Base-by-base conservation (phyloP, 208 protist genomes). In the Leishmania tarentolae region DNA sequence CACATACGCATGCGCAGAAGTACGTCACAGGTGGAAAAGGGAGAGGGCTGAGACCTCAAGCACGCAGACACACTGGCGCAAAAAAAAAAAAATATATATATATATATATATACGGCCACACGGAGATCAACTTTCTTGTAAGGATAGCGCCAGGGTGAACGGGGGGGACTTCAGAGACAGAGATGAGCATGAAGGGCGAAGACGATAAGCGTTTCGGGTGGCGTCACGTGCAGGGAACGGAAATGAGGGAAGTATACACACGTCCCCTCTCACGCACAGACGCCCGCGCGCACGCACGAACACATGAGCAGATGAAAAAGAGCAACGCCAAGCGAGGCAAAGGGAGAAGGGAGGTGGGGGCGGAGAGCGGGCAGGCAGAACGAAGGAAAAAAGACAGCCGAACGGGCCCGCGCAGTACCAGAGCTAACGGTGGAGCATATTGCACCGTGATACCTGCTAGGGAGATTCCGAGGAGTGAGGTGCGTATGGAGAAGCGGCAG, bases 181-280 rank as follows among this genome's bases (percentile, higher is more conserved):
- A 78, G 53, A 69, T 7, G 8, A 56, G 9, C 19, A 75, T 46
- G 2, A 52, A 35, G 19, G 21, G n/a, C 35, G 37, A 61, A 42
- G 3, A 46, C 75, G 57, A 78, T 78, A 78, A 69, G 75, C 24
- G 52, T 47, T 78, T 13, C n/a, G 13, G 59, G 47, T n/a, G 56
- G 13, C 4, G 2, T 31, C 40, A 35, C 8, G 56, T 17, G 17
- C 42, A 17, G 42, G 21, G n/a, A 4, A 75, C n/a, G 53, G 9
- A 61, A 73, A 73, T 24, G 31, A 44, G 19, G 9, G 21, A 47
- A 47, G 7, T 11, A 13, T 31, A 71, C 66, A 31, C 37, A n/a
- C 17, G 42, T 15, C 40, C 21, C 4, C 66, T 0, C 35, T 21
- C 40, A 73, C 17, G 21, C 35, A 46, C 40, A 50, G 8, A 73